Percentiles rank a stretch among this genome's conserved stretches.
These are phyloP conservation scores for Pyricularia sp. DNA, from an alignment of 2,329 filamentous ascomycete genomes.

Conservation along the genomic window DNA sequence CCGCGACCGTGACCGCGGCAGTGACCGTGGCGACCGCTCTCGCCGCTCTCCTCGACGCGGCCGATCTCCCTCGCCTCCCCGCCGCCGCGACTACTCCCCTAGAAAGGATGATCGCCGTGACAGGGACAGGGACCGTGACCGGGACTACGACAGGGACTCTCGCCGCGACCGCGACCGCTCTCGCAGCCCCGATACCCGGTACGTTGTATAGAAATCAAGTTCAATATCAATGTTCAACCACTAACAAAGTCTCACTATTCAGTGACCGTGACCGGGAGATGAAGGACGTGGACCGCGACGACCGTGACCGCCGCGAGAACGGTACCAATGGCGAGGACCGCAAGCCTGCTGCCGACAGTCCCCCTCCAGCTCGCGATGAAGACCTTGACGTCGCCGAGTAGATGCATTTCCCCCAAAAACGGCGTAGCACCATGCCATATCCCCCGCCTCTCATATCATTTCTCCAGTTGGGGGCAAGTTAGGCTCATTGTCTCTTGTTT, in stretches of 20 bases:
- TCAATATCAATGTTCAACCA: too few relatives aligned
- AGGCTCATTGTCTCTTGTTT: slow-evolving; percentile 1
- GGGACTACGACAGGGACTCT: slow-evolving; percentile 55
- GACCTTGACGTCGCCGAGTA: slow-evolving; percentile 91
- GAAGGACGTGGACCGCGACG: slow-evolving; percentile 52
- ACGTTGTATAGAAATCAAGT: slow-evolving; percentile 8
- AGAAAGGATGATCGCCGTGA: slow-evolving; percentile 80
- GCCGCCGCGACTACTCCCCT: slow-evolving; percentile 73
- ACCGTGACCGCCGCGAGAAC: slow-evolving; percentile 62
- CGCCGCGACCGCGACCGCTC: slow-evolving; percentile 62
- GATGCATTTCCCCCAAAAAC: neutral
- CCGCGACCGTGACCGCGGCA: slow-evolving; percentile 44
- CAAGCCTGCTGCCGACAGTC: slow-evolving; percentile 63
- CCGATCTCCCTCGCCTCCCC: slow-evolving; percentile 61
- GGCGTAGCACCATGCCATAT: neutral
- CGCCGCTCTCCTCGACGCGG: slow-evolving; percentile 53
- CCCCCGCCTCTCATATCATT: neutral
- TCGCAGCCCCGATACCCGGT: slow-evolving; percentile 54
- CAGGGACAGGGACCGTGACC: slow-evolving; percentile 53
- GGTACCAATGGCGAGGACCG: slow-evolving; percentile 76
- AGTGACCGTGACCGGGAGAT: slow-evolving; percentile 41
- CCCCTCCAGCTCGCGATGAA: slow-evolving; percentile 66
- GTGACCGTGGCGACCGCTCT: slow-evolving; percentile 19
- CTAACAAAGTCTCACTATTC: neutral
- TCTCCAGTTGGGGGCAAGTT: neutral